Conservation (phyloP, 2,329 filamentous ascomycete species). For the Cladophialophora yegresii region DNA sequence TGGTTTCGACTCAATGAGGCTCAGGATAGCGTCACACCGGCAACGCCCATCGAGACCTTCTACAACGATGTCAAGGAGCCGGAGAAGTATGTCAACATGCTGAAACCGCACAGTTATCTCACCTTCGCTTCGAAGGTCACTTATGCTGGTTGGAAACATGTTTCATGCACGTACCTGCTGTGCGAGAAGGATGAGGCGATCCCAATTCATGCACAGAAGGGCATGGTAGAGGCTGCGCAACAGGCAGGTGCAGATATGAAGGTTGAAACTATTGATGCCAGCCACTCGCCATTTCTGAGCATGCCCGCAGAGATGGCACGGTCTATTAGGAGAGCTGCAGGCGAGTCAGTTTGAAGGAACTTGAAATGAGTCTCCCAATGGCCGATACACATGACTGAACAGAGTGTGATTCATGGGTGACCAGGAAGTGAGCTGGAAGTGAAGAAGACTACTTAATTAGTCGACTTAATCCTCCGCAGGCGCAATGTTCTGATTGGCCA, state of each 20-base stretch:
- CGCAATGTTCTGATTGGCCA: neutral
- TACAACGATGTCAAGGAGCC: constrained; percentile 43
- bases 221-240: constrained; percentile 41
- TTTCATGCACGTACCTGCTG: constrained; percentile 47
- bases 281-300: constrained; percentile 49
- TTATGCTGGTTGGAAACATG: constrained; percentile 44
- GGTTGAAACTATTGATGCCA: constrained; percentile 40
- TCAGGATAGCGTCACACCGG: constrained; percentile 18
- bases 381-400: too few species aligned
- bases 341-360: constrained; percentile 15
- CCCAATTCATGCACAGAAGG: constrained; percentile 42
- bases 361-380: neutral
- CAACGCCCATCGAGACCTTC: constrained; percentile 36
- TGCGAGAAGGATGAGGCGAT: constrained; percentile 47
- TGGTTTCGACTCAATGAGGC: constrained; percentile 30
- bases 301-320: constrained; percentile 42
- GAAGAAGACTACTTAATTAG: neutral
- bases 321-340: constrained; percentile 37
- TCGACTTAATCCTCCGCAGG: neutral
- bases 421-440: neutral
- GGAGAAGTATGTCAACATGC: constrained; percentile 29
- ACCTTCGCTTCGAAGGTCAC: constrained; percentile 39
- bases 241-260: constrained; percentile 38
- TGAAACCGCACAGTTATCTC: constrained; percentile 40
- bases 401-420: neutral